Evolutionary conservation across 345 rosid species (phyloP).

Genomic region (Mercurialis annua): DNA sequence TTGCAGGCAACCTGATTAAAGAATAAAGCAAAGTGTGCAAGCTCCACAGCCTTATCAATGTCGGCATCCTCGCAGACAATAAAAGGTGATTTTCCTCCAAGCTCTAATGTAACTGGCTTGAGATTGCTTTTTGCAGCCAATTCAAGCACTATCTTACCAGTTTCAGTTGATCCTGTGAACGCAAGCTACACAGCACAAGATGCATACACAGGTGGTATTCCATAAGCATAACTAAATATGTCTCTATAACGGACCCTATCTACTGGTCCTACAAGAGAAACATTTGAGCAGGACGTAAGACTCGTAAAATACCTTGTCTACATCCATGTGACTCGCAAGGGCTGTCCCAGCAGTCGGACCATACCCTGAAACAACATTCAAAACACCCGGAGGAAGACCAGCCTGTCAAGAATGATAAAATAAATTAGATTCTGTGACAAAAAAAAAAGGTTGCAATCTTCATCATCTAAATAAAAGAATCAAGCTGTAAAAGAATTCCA

Average conservation of each 20-base stretch:
- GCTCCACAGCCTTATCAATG: conserved; percentile 25
- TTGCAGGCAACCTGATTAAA: conserved; percentile 26
- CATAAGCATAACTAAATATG: not conserved
- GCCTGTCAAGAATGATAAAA: conserved; percentile 49
- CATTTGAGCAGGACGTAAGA: not conserved
- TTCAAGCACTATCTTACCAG: conserved; percentile 23
- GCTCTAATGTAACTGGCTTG: conserved; percentile 31
- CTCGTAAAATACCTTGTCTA: conserved; percentile 50
- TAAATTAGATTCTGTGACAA: conserved; percentile 9
- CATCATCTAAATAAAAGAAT: not conserved
- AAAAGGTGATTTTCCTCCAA: conserved; percentile 35
- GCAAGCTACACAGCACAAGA: conserved; percentile 16
- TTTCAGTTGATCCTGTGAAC: conserved; percentile 32
- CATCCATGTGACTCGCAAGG: conserved; percentile 86
- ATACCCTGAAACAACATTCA: conserved; percentile 77
- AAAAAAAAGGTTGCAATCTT: not conserved
- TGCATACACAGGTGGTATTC: not conserved
- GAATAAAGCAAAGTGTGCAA: conserved; percentile 28
- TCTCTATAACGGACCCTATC: not conserved
- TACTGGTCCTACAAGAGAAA: not conserved
- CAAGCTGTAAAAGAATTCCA: not conserved
- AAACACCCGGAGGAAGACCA: conserved; percentile 88
- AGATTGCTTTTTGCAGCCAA: conserved; percentile 32
- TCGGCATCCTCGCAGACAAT: conserved; percentile 31
- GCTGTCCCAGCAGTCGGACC: conserved; percentile 89